A percentile compares a stretch with the other conserved stretches of the same genome.
phyloP scores from a whole-genome alignment of 2,329 filamentous ascomycete genomes.

The Claviceps sp. region DNA sequence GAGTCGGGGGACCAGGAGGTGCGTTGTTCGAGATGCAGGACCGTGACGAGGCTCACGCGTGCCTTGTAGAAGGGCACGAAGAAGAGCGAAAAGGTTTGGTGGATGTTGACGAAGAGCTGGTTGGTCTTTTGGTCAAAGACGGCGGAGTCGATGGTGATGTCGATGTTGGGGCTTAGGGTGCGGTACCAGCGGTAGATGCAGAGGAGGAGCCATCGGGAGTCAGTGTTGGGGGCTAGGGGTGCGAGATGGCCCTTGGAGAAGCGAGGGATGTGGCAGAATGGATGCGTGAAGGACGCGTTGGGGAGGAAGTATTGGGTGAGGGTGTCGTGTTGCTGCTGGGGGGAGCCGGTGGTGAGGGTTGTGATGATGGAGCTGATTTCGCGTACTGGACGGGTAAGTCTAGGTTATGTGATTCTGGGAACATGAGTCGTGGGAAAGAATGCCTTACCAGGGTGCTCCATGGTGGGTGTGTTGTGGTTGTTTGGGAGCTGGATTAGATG shows the following conservation, averaged over 20 bases:
- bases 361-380: conserved; percentile 55
- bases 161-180: conserved; percentile 62
- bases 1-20: conserved; percentile 13
- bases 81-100: conserved; percentile 67
- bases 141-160: conserved; percentile 48
- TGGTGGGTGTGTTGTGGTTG: not conserved
- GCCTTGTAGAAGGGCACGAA: conserved; percentile 62
- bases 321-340: conserved; percentile 48
- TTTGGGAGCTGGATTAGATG: no score
- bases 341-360: conserved; percentile 52
- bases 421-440: no score
- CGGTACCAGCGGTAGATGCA: conserved; percentile 76
- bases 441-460: not conserved
- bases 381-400: conserved; percentile 19
- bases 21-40: conserved; percentile 46
- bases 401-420: no score
- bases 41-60: conserved; percentile 52
- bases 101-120: conserved; percentile 60
- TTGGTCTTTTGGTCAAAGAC: conserved; percentile 54
- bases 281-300: conserved; percentile 62
- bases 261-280: conserved; percentile 57
- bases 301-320: conserved; percentile 62
- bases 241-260: conserved; percentile 27
- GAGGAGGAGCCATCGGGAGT: conserved; percentile 54
- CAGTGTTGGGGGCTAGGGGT: conserved; percentile 28